Evolutionary conservation across 176 grass and related monocot species (phyloP).

Genomic region (Hyparrhenia diplandra): DNA sequence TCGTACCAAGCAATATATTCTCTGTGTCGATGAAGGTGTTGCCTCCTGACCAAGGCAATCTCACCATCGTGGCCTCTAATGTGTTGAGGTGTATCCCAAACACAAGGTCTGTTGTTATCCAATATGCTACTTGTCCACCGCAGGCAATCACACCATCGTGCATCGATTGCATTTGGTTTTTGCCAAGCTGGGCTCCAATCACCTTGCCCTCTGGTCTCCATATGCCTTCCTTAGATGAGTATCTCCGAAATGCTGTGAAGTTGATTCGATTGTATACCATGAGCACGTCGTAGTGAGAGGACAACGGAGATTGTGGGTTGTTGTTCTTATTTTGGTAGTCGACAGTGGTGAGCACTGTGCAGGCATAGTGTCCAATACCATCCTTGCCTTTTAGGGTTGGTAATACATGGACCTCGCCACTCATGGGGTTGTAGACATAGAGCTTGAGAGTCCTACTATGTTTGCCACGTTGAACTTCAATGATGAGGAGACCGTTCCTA

Average conservation of each 20-base stretch:
- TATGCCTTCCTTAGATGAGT: neutral
- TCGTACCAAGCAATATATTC: neutral
- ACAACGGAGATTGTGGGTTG: neutral
- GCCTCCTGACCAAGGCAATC: neutral
- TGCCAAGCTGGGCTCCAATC: neutral
- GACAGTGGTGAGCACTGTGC: neutral
- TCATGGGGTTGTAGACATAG: neutral
- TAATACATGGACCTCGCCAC: neutral
- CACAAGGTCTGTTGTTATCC: neutral
- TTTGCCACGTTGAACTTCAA: neutral
- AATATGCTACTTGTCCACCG: neutral
- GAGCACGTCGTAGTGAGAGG: neutral
- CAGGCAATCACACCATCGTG: neutral
- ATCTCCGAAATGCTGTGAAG: neutral
- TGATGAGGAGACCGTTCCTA: neutral
- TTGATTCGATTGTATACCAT: neutral
- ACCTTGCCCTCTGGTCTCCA: slow-evolving; percentile 1
- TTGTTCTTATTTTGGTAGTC: neutral
- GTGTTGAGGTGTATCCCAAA: neutral
- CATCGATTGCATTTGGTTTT: neutral
- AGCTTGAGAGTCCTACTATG: neutral
- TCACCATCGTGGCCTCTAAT: neutral
- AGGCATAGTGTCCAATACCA: neutral
- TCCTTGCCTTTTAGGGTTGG: neutral
- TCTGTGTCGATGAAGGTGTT: no score